Evolutionary conservation across 306 rosid genomes (phyloP).

Genomic region (Fragaria vesca): DNA sequence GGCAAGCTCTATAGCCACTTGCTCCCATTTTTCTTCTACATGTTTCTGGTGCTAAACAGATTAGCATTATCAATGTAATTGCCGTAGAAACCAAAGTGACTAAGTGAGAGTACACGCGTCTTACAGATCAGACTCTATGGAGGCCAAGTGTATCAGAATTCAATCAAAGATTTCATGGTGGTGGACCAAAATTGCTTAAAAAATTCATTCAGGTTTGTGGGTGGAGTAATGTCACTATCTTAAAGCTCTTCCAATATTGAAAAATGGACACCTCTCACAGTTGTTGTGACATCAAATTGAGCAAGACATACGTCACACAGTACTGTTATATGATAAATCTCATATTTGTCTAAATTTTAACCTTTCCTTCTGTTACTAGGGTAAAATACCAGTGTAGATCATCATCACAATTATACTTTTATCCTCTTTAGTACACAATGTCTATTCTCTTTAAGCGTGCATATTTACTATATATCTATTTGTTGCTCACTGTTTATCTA

Average conservation of each 20-base stretch:
- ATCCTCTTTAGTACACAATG: no score
- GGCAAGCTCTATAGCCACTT: background rate
- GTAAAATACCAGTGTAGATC: no score
- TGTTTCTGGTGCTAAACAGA: background rate
- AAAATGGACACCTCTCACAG: background rate
- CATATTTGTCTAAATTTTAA: no score
- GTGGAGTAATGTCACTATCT: conserved; percentile 1
- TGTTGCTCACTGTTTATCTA: no score
- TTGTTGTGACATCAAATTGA: background rate
- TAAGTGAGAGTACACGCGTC: background rate
- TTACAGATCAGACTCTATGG: background rate
- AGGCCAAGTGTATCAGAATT: background rate
- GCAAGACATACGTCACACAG: background rate
- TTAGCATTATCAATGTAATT: background rate
- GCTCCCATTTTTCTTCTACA: background rate
- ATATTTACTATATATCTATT: no score
- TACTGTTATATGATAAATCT: background rate
- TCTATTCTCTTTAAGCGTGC: no score
- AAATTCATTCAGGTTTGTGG: background rate
- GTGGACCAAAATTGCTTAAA: conserved; percentile 2
- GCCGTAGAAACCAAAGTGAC: background rate
- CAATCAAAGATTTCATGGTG: conserved; percentile 1
- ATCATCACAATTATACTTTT: no score
- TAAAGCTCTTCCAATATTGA: background rate
- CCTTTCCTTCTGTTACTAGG: no score